Evolutionary conservation across 1,284 basidiomycete species (phyloP).

Genomic region (Fomitopsis schrenkii): DNA sequence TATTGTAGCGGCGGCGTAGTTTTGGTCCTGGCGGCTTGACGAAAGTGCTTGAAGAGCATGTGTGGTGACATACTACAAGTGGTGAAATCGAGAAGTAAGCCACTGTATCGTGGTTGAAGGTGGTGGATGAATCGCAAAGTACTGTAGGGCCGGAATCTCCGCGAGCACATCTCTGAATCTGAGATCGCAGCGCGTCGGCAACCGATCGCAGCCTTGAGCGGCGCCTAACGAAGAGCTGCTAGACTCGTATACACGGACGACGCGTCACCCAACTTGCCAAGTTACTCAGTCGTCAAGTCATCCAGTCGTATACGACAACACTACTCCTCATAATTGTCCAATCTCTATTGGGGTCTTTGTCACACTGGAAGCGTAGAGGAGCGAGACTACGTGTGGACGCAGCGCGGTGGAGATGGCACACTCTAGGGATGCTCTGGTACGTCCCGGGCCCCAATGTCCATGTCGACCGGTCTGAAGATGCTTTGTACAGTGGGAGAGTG

Average conservation of each 20-base stretch:
- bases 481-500: slow-evolving; percentile 57
- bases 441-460: not conserved
- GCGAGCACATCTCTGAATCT: not conserved
- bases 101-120: too few species aligned
- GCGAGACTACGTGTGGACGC: not conserved
- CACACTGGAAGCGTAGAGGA: too few species aligned
- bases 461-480: not conserved
- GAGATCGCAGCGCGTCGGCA: not conserved
- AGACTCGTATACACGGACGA: not conserved
- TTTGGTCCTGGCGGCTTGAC: too few species aligned
- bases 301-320: too few species aligned
- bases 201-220: not conserved
- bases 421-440: slow-evolving; percentile 18
- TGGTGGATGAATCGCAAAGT: too few species aligned
- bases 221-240: not conserved
- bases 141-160: not conserved
- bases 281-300: too few species aligned
- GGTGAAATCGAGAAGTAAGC: too few species aligned
- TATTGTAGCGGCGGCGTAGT: too few species aligned
- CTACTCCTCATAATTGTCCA: too few species aligned
- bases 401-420: slow-evolving; percentile 11
- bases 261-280: not conserved
- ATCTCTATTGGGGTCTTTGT: too few species aligned
- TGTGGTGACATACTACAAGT: too few species aligned
- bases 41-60: too few species aligned